These are phyloP conservation scores for Boletus pseudopeckii DNA, from an alignment of 768 basidiomycete genomes.

Conservation along the genomic window DNA sequence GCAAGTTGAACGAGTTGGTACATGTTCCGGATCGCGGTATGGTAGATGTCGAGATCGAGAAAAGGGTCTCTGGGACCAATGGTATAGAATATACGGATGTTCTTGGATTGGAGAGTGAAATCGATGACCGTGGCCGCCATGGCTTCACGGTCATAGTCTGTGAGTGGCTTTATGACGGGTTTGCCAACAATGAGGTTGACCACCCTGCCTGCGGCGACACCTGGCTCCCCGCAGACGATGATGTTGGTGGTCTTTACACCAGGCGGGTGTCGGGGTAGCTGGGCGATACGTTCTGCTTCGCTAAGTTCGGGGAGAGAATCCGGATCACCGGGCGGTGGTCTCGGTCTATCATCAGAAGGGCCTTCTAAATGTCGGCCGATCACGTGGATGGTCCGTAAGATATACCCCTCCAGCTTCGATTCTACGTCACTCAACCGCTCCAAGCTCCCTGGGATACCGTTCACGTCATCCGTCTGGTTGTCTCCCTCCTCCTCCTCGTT, in stretches of 20 bases:
- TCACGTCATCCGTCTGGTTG: background rate
- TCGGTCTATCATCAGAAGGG: background rate
- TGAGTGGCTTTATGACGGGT: conserved; percentile 20
- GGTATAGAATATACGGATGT: conserved; percentile 28
- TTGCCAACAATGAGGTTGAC: conserved; percentile 24
- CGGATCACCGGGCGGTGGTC: background rate
- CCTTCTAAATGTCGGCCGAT: conserved; percentile 1
- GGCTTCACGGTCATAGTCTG: conserved; percentile 31
- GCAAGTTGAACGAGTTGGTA: conserved; percentile 28
- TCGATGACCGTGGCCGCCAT: conserved; percentile 28
- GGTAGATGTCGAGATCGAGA: conserved; percentile 21
- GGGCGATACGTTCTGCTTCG: conserved; percentile 19
- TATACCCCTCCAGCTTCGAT: conserved; percentile 6
- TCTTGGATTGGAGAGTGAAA: conserved; percentile 16
- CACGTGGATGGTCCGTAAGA: conserved; percentile 11
- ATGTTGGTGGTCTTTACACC: conserved; percentile 31
- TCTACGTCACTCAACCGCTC: conserved; percentile 17
- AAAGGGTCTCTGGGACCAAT: conserved; percentile 31
- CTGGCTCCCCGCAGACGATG: conserved; percentile 42
- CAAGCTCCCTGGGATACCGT: conserved; percentile 17
- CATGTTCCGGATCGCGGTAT: conserved; percentile 22
- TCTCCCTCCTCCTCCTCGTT: background rate
- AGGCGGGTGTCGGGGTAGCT: conserved; percentile 17
- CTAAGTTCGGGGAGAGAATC: conserved; percentile 4
- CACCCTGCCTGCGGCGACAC: conserved; percentile 29